Evolutionary conservation across 805 yeast species (phyloP), one percentile per base, ranked within the genome.

Genomic region (Kodamaea hsintzibuensis): DNA sequence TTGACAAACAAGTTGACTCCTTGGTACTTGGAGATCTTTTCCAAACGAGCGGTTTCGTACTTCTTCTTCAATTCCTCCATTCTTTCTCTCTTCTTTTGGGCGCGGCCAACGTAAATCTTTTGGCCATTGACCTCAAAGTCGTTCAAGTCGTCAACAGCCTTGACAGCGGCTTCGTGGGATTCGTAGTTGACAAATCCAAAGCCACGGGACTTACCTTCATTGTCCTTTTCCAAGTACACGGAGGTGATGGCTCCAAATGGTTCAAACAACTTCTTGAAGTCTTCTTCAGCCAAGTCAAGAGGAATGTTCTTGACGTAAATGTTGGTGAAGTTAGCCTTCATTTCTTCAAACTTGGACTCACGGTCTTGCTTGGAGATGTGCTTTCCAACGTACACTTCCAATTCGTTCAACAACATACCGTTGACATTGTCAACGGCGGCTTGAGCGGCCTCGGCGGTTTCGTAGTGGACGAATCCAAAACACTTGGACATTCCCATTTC

Each of bases 71-170:
- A 88, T 78, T 91, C 96, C 80, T 91, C 96, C 70, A 86, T 77
- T 82, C 99, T 92, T 84, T 95, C 99, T 77, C 89, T 83, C 85
- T 91, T 93, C 91, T 91, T 93, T 82, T 95, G 99, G 65, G 99
- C 99, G 79, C 99, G 91, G 68, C 98, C 97, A 68, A 93, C 99
- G 74, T 85, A 95, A 62, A 95, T 78, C 75, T 80, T 83, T 80
- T 89, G 90, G 68, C 95, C 96, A 67, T 84, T 85, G 73, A 87
- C 74, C 71, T 95, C 98, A 64, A 75, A 79, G 72, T 88, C 97
- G 79, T 95, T 89, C 73, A 93, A 84, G 68, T 81, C 95, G 52
- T 90, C 98, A 64, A 93, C 96, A 57, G 98, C 97, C 78, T 84
- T 84, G 65, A 81, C 84, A 62, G 99, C 99, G 63, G 85, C 82